These are phyloP conservation scores for Arthroderma uncinatum DNA, from an alignment of 2,329 filamentous ascomycete species.

Conservation along the genomic window DNA sequence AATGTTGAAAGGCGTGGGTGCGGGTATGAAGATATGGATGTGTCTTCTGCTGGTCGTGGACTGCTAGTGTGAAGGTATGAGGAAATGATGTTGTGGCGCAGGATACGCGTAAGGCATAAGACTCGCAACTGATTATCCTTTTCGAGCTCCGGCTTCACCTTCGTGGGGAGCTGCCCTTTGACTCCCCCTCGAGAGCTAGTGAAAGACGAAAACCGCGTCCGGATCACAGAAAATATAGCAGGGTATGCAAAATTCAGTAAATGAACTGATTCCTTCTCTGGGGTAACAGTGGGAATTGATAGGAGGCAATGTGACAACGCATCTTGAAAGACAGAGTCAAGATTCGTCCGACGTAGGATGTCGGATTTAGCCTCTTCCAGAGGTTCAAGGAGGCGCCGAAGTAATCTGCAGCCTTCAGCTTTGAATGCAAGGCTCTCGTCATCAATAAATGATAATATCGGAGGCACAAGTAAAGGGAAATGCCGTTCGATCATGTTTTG, in stretches of 20 bases:
- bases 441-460: conserved; percentile 35
- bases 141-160: conserved; percentile 7
- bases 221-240: conserved; percentile 50
- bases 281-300: conserved; percentile 65
- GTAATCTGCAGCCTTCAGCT: conserved; percentile 28
- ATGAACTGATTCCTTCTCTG: conserved; percentile 55
- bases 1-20: conserved; percentile 41
- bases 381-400: conserved; percentile 26
- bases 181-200: not conserved
- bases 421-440: conserved; percentile 31
- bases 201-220: conserved; percentile 28
- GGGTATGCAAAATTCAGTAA: conserved; percentile 57
- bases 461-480: conserved; percentile 35
- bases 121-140: conserved; percentile 17
- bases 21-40: conserved; percentile 37
- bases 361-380: conserved; percentile 28
- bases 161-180: not conserved
- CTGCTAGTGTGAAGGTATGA: conserved; percentile 38
- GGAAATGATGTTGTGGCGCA: conserved; percentile 28
- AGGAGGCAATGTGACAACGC: conserved; percentile 53
- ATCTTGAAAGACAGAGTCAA: conserved; percentile 37
- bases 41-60: conserved; percentile 33
- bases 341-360: conserved; percentile 33
- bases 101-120: conserved; percentile 19
- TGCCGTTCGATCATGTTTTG: conserved; percentile 29